These are phyloP conservation scores for Serendipita sp. DNA, from an alignment of 768 basidiomycete genomes.

Conservation along the genomic window DNA sequence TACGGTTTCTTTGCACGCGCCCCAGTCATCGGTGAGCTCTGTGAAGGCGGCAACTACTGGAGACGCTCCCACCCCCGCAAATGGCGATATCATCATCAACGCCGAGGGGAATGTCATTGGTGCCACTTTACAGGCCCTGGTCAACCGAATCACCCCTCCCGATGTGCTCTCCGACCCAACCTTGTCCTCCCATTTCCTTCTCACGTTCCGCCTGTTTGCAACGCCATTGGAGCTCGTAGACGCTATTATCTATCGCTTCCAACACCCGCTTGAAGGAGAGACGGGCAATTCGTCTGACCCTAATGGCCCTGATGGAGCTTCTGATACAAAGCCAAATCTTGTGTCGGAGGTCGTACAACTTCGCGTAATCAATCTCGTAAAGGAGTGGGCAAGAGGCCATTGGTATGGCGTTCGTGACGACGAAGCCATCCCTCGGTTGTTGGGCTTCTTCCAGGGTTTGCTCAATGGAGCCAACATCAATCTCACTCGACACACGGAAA, in stretches of 20 bases:
- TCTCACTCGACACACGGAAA: neutral
- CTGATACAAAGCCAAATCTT: conserved; percentile 80
- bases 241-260: conserved; percentile 67
- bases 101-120: conserved; percentile 80
- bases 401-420: conserved; percentile 73
- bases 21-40: conserved; percentile 32
- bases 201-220: conserved; percentile 88
- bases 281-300: conserved; percentile 39
- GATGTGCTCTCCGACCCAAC: conserved; percentile 77
- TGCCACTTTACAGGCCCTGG: conserved; percentile 72
- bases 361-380: conserved; percentile 84
- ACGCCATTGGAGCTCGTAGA: conserved; percentile 62
- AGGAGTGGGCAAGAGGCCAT: conserved; percentile 82
- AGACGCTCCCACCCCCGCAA: conserved; percentile 56
- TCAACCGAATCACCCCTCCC: conserved; percentile 97
- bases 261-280: conserved; percentile 29
- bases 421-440: conserved; percentile 28
- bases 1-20: conserved; percentile 26
- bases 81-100: conserved; percentile 74
- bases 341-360: conserved; percentile 60
- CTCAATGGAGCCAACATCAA: neutral
- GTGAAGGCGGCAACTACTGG: conserved; percentile 19
- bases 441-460: conserved; percentile 6
- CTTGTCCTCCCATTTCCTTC: conserved; percentile 81
- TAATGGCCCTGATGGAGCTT: conserved; percentile 47